A percentile compares a stretch with the other conserved stretches of the same genome.
These are phyloP conservation scores for Neonectria magnoliae DNA, from an alignment of 2,329 filamentous ascomycete genomes.

Conservation along the genomic window DNA sequence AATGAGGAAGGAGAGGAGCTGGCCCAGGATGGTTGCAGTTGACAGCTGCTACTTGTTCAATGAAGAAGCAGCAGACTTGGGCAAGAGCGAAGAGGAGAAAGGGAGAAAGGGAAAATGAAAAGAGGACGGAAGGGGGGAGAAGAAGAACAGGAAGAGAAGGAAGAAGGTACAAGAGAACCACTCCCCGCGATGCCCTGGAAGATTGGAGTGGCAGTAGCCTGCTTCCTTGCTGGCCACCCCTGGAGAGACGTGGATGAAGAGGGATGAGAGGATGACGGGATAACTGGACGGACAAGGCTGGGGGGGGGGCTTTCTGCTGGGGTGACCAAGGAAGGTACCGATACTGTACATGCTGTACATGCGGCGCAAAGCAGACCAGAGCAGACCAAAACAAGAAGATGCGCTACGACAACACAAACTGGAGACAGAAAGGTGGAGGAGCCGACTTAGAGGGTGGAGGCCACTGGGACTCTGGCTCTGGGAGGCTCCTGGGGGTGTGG, in stretches of 20 bases:
- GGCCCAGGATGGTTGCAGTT: conserved; percentile 21
- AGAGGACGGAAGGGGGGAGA: conserved; percentile 3
- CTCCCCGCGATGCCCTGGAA: conserved; percentile 36
- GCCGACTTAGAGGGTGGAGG: conserved; percentile 3
- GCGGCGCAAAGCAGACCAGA: not conserved
- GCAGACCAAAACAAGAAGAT: not conserved
- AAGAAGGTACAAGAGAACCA: conserved; percentile 14
- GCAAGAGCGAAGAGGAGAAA: conserved; percentile 11
- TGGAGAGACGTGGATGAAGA: conserved; percentile 29
- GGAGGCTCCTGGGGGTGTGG: conserved; percentile 12
- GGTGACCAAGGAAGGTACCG: conserved; percentile 17
- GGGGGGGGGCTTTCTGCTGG: conserved; percentile 31
- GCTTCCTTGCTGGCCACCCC: conserved; percentile 30
- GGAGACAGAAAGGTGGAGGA: conserved; percentile 9
- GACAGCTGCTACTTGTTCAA: conserved; percentile 13
- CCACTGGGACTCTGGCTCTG: not conserved
- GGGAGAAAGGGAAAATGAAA: not conserved
- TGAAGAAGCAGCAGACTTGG: conserved; percentile 2
- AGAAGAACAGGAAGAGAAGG: not conserved
- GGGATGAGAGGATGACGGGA: conserved; percentile 33
- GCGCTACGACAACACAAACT: not conserved
- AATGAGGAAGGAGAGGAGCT: conserved; percentile 15
- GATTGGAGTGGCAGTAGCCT: conserved; percentile 28
- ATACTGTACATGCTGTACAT: conserved; percentile 15
- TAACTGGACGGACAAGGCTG: conserved; percentile 8